Percentiles rank a stretch among this genome's conserved stretches.
phyloP scores from a whole-genome alignment of 148 eudicot genomes.

The Amaranthus palmeri region DNA sequence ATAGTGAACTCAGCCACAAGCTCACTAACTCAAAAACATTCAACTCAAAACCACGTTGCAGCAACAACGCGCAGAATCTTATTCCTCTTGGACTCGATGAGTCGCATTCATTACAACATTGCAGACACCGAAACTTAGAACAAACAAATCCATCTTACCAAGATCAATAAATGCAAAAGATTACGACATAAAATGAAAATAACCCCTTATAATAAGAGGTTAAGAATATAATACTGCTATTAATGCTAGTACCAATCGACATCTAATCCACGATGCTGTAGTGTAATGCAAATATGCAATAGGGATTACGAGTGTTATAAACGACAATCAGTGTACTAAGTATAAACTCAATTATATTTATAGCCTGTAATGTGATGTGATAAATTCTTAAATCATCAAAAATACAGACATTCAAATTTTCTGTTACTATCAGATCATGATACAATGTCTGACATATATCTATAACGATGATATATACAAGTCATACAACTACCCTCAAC shows the following conservation, averaged over 20 bases:
- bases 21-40: not conserved
- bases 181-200: not conserved
- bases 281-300: slow-evolving; percentile 12
- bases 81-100: not conserved
- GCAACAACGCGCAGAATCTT: not conserved
- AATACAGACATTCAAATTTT: not conserved
- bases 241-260: not conserved
- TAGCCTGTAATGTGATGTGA: not conserved
- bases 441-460: not conserved
- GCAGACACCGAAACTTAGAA: not conserved
- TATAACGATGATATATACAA: not conserved
- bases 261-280: slow-evolving; percentile 15
- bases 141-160: not conserved
- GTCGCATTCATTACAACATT: too few relatives aligned
- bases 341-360: slow-evolving; percentile 6
- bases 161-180: not conserved
- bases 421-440: slow-evolving; percentile 11
- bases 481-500: slow-evolving; percentile 19
- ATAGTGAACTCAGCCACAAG: not conserved
- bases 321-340: slow-evolving; percentile 10
- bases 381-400: not conserved
- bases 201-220: not conserved
- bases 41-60: not conserved
- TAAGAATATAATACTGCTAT: not conserved
- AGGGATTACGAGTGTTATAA: not conserved